Evolutionary conservation across 352 stramenopile genomes (phyloP).

Genomic region (Thalassiosira ordinaria): DNA sequence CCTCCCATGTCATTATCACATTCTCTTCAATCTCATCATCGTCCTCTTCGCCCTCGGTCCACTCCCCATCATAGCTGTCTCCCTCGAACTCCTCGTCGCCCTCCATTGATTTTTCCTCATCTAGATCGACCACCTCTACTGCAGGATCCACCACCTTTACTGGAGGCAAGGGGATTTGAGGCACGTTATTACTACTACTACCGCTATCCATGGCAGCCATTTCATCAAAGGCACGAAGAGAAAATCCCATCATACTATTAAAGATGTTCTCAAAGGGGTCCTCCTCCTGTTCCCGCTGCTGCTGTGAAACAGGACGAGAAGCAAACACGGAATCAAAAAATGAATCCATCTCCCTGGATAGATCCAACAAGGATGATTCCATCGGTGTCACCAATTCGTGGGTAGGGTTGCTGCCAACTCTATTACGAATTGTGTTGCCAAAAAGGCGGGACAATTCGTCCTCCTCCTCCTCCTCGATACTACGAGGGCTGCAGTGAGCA

Average conservation of each 20-base stretch:
- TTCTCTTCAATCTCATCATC: neutral
- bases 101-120: no score
- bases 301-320: neutral
- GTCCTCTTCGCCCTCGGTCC: no score
- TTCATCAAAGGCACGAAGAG: constrained; percentile 27
- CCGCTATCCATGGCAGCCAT: no score
- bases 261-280: constrained; percentile 26
- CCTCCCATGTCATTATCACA: neutral
- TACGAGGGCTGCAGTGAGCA: neutral
- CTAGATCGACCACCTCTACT: no score
- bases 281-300: neutral
- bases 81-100: no score
- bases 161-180: no score
- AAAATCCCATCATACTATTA: constrained; percentile 31
- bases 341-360: constrained; percentile 1
- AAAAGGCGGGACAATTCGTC: neutral
- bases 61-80: no score
- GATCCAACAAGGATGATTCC: neutral
- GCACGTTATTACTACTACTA: no score
- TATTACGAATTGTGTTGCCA: no score
- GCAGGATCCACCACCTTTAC: no score
- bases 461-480: neutral
- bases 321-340: constrained; percentile 10
- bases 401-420: no score
- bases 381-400: no score